These are phyloP conservation scores for Saccharomycopsis sp. DNA, from an alignment of 805 yeast genomes.

Conservation along the genomic window DNA sequence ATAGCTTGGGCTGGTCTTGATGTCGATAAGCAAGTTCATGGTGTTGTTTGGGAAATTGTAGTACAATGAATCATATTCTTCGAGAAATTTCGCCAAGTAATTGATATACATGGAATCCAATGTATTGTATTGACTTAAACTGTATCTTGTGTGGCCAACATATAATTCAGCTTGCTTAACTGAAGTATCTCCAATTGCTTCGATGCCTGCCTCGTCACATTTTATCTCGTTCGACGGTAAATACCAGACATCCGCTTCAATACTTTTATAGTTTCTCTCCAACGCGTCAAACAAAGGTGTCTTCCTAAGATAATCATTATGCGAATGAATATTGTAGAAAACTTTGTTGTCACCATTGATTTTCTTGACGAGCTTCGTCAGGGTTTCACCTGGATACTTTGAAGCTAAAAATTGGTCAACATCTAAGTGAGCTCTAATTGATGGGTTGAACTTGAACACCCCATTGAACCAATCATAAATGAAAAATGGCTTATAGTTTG, in stretches of 20 bases:
- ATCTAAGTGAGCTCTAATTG: neutral
- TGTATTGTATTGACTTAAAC: conserved; percentile 36
- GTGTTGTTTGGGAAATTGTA: conserved; percentile 36
- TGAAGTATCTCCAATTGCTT: neutral
- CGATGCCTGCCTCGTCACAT: neutral
- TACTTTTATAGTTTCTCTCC: conserved; percentile 42
- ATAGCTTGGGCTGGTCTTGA: conserved; percentile 43
- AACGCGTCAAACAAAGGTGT: conserved; percentile 54
- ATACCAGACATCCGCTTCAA: conserved; percentile 63
- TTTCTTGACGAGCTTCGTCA: neutral
- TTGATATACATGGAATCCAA: conserved; percentile 45
- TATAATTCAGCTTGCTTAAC: conserved; percentile 31
- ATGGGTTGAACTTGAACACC: neutral
- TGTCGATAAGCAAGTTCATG: conserved; percentile 47
- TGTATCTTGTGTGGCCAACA: conserved; percentile 56
- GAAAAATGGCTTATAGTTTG: neutral
- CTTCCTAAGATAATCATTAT: conserved; percentile 61
- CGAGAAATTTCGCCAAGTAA: conserved; percentile 41
- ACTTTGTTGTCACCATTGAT: conserved; percentile 2
- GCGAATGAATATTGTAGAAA: conserved; percentile 44
- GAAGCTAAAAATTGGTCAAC: neutral
- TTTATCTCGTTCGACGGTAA: conserved; percentile 27
- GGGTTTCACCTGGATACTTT: neutral
- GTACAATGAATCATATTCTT: conserved; percentile 25
- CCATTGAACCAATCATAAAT: conserved; percentile 2